Evolutionary conservation across 768 basidiomycete species (phyloP).

Genomic region (Tulasnella sp.): DNA sequence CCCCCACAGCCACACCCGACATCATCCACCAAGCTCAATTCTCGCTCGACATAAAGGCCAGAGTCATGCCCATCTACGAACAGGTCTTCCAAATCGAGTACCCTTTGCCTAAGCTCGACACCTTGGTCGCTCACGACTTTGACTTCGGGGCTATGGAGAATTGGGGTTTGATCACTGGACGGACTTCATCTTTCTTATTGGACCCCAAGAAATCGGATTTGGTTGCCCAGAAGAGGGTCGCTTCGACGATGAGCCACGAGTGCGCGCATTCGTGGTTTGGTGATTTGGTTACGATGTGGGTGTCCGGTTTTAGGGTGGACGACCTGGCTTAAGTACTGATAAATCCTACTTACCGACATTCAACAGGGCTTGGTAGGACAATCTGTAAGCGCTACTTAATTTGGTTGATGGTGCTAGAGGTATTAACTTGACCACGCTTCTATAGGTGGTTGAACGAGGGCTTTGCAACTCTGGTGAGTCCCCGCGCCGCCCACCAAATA

Average conservation of each 20-base stretch:
- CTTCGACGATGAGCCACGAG: conserved; percentile 65
- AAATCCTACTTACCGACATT: not conserved
- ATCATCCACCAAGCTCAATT: conserved; percentile 78
- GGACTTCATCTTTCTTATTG: conserved; percentile 74
- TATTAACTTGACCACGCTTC: not conserved
- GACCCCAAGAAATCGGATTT: conserved; percentile 68
- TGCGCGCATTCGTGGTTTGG: conserved; percentile 25
- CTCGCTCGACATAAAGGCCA: conserved; percentile 79
- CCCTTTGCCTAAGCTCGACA: conserved; percentile 92
- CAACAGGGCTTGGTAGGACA: conserved; percentile 88
- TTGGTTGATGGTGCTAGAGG: not conserved
- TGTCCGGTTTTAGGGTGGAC: conserved; percentile 31
- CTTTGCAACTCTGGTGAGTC: conserved; percentile 75
- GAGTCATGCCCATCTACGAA: conserved; percentile 85
- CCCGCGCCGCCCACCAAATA: not conserved
- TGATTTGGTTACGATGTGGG: conserved; percentile 50
- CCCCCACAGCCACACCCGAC: conserved; percentile 65
- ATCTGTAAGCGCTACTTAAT: conserved; percentile 42
- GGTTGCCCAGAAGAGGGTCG: conserved; percentile 72
- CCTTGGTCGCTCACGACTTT: conserved; percentile 84
- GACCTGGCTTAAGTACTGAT: not conserved
- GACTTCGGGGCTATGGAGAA: conserved; percentile 94
- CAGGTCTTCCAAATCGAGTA: conserved; percentile 87
- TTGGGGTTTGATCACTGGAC: conserved; percentile 88
- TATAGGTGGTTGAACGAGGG: conserved; percentile 43